Conservation (phyloP, 1,284 basidiomycete species). For the Pyrrhoderma lamaoense region DNA sequence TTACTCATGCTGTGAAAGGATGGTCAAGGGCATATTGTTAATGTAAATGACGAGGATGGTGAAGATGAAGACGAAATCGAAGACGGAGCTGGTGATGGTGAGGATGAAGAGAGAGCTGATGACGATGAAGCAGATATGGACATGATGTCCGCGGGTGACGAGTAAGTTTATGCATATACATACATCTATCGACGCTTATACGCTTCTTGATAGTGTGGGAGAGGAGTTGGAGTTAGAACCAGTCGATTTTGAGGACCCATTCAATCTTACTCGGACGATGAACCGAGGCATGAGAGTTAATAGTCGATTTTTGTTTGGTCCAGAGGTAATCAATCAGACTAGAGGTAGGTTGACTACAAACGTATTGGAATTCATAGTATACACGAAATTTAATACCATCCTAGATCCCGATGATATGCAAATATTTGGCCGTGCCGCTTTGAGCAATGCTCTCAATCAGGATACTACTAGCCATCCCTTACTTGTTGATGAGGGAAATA, state of each 20-base stretch:
- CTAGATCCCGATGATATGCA: conserved; percentile 40
- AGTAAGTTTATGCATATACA: conserved; percentile 43
- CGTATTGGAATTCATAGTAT: not conserved
- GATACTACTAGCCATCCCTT: conserved; percentile 79
- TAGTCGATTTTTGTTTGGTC: conserved; percentile 43
- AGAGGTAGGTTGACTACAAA: conserved; percentile 2
- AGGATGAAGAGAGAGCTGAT: conserved; percentile 34
- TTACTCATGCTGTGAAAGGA: conserved; percentile 48
- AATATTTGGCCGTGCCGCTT: conserved; percentile 56
- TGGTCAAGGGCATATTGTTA: conserved; percentile 33
- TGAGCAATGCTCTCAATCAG: conserved; percentile 35
- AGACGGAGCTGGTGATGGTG: conserved; percentile 40
- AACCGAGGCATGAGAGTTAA: conserved; percentile 38
- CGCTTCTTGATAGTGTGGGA: conserved; percentile 44
- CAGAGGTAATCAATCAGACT: conserved; percentile 8
- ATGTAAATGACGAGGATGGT: conserved; percentile 46
- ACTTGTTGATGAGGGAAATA: conserved; percentile 56
- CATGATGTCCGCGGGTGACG: conserved; percentile 58
- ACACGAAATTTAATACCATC: conserved; percentile 1
- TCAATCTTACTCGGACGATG: conserved; percentile 47
- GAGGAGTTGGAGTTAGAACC: conserved; percentile 38
- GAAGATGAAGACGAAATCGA: conserved; percentile 40
- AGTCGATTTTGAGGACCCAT: conserved; percentile 37
- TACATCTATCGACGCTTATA: conserved; percentile 25
- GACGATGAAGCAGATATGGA: conserved; percentile 53